Percentiles rank a stretch among this genome's conserved stretches.
Evolutionary conservation across 305 asterid species (phyloP).

Genomic region (Monarda citriodora): DNA sequence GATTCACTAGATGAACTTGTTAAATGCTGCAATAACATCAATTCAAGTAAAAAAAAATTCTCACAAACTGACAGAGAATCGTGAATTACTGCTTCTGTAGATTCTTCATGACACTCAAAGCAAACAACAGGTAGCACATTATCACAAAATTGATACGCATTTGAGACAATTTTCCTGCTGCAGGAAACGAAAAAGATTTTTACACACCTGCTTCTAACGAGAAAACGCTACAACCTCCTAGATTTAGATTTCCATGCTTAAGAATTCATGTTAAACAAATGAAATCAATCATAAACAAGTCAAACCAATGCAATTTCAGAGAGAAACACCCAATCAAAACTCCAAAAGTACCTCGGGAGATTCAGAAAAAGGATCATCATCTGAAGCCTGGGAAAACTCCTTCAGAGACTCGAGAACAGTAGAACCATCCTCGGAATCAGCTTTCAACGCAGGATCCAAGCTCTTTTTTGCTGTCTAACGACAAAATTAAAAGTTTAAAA

Average conservation of each 20-base stretch:
- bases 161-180: not conserved
- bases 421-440: conserved; percentile 36
- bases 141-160: not conserved
- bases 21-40: not conserved
- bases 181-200: not conserved
- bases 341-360: conserved; percentile 43
- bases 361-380: conserved; percentile 33
- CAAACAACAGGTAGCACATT: not conserved
- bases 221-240: not conserved
- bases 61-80: too few relatives aligned
- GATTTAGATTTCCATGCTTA: not conserved
- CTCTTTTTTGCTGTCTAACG: conserved; percentile 46
- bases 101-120: not conserved
- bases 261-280: not conserved
- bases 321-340: not conserved
- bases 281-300: conserved; percentile 6
- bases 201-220: not conserved
- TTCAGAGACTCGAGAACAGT: conserved; percentile 30
- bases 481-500: not conserved
- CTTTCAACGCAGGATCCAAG: conserved; percentile 41
- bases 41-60: not conserved
- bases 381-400: conserved; percentile 35
- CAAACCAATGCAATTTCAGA: not conserved
- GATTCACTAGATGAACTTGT: conserved; percentile 5
- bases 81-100: not conserved